phyloP scores from a whole-genome alignment of 2,329 filamentous ascomycete species.

The Aspergillus quadrilineatus region DNA sequence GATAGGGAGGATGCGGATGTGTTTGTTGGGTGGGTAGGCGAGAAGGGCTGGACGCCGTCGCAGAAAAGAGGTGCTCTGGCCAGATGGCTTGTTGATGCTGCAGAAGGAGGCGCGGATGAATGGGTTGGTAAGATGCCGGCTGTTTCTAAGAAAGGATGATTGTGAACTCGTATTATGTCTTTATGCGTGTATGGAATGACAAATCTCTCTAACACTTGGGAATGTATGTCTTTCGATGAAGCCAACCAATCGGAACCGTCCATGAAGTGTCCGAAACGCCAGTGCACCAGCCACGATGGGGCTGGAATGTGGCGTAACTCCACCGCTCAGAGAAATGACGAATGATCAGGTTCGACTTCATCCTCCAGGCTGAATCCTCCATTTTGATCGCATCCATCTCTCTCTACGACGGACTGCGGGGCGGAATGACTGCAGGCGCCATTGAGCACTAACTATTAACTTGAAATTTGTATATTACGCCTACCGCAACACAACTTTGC shows the following conservation, averaged over 20 bases:
- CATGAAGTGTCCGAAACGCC: too few species aligned
- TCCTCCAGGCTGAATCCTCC: not conserved
- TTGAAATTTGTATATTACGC: not conserved
- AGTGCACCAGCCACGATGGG: not conserved
- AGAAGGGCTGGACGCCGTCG: not conserved
- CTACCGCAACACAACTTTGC: not conserved
- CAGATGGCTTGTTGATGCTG: constrained; percentile 7
- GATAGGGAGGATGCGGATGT: constrained; percentile 5
- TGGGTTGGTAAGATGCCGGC: constrained; percentile 9
- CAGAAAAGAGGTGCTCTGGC: constrained; percentile 1
- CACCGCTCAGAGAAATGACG: not conserved
- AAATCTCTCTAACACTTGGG: too few species aligned
- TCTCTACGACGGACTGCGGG: not conserved
- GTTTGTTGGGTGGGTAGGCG: constrained; percentile 1
- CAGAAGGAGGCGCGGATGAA: not conserved
- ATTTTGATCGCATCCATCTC: not conserved
- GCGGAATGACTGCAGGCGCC: not conserved
- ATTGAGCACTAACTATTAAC: too few species aligned
- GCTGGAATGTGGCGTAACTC: constrained; percentile 1
- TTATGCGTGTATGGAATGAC: too few species aligned
- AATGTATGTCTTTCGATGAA: too few species aligned
- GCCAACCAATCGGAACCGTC: too few species aligned
- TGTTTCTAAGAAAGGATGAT: constrained; percentile 1
- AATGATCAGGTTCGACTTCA: not conserved
- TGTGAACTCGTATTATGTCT: too few species aligned